phyloP scores from a whole-genome alignment of 805 yeast genomes.

The Wickerhamomyces bovis region DNA sequence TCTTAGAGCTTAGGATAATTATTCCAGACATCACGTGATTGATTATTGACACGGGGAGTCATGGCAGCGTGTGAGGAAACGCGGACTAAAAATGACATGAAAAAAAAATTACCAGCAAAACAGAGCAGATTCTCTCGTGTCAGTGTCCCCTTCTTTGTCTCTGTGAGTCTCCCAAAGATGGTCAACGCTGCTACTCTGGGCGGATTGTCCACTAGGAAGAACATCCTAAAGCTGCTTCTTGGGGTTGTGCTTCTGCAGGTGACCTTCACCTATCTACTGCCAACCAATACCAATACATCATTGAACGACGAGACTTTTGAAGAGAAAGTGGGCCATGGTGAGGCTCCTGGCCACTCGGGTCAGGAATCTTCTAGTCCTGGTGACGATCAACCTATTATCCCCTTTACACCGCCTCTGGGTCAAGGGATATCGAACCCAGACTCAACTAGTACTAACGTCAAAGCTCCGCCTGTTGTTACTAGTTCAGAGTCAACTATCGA shows the following conservation, averaged over 20 bases:
- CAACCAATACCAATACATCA: constrained; percentile 2
- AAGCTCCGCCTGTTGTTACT: neutral
- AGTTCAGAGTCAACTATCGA: neutral
- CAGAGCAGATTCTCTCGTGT: neutral
- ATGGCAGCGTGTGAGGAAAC: neutral
- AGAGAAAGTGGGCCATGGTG: constrained; percentile 1
- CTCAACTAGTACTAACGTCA: neutral
- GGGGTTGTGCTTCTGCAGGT: constrained; percentile 7
- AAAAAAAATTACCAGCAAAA: neutral
- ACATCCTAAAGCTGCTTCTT: constrained; percentile 3
- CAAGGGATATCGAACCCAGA: neutral
- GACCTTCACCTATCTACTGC: constrained; percentile 8
- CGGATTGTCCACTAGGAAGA: constrained; percentile 1
- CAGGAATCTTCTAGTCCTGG: neutral
- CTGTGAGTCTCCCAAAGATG: neutral
- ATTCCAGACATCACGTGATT: no score
- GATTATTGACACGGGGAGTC: neutral
- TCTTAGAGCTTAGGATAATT: no score
- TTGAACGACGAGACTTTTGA: constrained; percentile 1
- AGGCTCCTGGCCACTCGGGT: neutral
- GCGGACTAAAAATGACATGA: neutral
- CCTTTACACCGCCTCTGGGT: neutral
- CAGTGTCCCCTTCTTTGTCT: neutral
- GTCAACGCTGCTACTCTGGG: neutral
- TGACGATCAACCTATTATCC: neutral